These are phyloP conservation scores for Cyberlindnera bimundalis DNA, from an alignment of 805 yeast genomes.

Conservation along the genomic window DNA sequence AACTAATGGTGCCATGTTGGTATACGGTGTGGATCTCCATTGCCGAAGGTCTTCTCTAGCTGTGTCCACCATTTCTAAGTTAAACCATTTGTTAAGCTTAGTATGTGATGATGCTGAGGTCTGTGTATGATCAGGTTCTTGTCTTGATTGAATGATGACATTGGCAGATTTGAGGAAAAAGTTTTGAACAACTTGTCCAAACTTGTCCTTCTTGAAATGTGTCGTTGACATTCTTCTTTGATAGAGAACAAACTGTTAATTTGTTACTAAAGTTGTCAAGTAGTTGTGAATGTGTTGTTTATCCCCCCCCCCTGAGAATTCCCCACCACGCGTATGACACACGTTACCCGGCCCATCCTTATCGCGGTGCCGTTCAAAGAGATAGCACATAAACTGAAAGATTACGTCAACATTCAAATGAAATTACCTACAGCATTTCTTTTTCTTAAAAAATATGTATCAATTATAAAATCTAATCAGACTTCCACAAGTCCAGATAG, in stretches of 20 bases:
- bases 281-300: too few relatives aligned
- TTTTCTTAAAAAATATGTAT: too few relatives aligned
- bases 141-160: constrained; percentile 48
- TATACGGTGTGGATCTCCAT: constrained; percentile 47
- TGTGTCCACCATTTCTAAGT: constrained; percentile 42
- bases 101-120: constrained; percentile 2
- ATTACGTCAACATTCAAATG: too few relatives aligned
- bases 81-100: constrained; percentile 60
- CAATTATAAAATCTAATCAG: neutral
- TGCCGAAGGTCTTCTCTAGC: constrained; percentile 53
- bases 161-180: constrained; percentile 64
- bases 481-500: constrained; percentile 57
- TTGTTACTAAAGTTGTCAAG: too few relatives aligned
- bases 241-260: too few relatives aligned
- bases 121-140: constrained; percentile 5
- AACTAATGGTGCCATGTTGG: constrained; percentile 70
- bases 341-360: too few relatives aligned
- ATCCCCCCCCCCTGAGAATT: too few relatives aligned
- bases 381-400: too few relatives aligned
- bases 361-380: too few relatives aligned
- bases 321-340: too few relatives aligned
- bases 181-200: constrained; percentile 35
- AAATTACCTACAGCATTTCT: too few relatives aligned
- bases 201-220: constrained; percentile 19
- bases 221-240: neutral